Base-by-base conservation (phyloP, 1,284 basidiomycete genomes). In the Flammula alnicola region DNA sequence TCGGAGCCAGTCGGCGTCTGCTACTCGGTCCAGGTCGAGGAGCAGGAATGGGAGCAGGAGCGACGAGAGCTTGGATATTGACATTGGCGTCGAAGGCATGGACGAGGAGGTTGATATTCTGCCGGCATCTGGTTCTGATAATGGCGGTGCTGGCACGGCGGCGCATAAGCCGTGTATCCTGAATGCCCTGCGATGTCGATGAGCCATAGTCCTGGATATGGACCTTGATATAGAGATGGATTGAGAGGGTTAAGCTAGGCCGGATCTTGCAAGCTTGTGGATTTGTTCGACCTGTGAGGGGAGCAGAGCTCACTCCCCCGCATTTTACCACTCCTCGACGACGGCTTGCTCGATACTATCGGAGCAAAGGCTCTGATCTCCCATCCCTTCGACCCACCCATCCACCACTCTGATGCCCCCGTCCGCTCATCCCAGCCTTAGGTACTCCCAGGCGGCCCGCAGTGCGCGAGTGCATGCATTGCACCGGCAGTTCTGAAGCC, bases 221-320 rank as follows among this genome's bases (percentile, higher is more conserved):
- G 83, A 84, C 27, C 80, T 84, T 77, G 82, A 83, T 55, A 77
- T 78, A 74, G 76, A 78, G 58, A 76, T 78, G 74, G 75, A 75
- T 63, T 74, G 58, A 72, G 30, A 27, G 29, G 19, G 25, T 25
- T 32, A 31, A 38, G n/a, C n/a, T 32, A 23, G 30, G 14, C 43
- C 25, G 38, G 16, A 22, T 22, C 26, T 35, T 9, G 19, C 8
- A n/a, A 7, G 7, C 12, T 22, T 23, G 39, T 17, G 23, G 22
- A 17, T 6, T 41, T 10, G 33, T 22, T 14, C 31, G 17, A 10
- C 25, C 10, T 38, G 19, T 14, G 14, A 44, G 27, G n/a, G 44
- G 37, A 27, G 36, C 19, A 16, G 44, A 36, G 33, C 31, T 32
- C 31, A 9, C n/a, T n/a, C n/a, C n/a, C n/a, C n/a, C n/a, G n/a